Percentiles rank a stretch among this genome's conserved stretches.
phyloP scores from a whole-genome alignment of 164 flowering plant species.

The Santalum album region DNA sequence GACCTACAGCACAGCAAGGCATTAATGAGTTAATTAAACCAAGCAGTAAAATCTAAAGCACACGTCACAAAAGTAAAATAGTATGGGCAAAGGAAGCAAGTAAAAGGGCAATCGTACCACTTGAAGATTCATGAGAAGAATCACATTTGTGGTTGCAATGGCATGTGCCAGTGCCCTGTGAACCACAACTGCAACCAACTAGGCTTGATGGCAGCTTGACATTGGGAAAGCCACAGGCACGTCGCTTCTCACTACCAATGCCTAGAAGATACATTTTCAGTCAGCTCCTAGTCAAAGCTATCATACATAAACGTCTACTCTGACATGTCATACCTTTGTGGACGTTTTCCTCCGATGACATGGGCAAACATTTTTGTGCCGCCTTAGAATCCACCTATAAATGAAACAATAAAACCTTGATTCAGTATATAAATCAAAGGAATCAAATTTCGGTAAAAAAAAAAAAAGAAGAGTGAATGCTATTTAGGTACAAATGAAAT shows the following conservation, averaged over 20 bases:
- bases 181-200: conserved; percentile 16
- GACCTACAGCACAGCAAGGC: conserved; percentile 17
- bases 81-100: conserved; percentile 1
- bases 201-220: conserved; percentile 7
- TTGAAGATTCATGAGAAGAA: conserved; percentile 21
- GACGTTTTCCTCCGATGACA: conserved; percentile 9
- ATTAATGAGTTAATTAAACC: conserved; percentile 1
- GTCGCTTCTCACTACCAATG: background rate
- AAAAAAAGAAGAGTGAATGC: too few species aligned
- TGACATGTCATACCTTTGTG: background rate
- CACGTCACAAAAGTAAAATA: background rate
- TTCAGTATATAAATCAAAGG: too few species aligned
- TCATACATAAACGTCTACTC: too few species aligned
- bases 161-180: conserved; percentile 16
- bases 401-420: conserved; percentile 20
- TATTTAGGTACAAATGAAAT: too few species aligned
- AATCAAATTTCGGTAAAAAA: too few species aligned
- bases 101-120: conserved; percentile 24
- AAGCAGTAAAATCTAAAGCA: background rate
- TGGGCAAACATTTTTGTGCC: background rate
- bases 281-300: background rate
- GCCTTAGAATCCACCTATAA: conserved; percentile 16
- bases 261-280: background rate
- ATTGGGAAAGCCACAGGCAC: conserved; percentile 8
- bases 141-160: conserved; percentile 18